phyloP scores from a whole-genome alignment of 2,329 filamentous ascomycete species.

The Cryphonectria parasitica region DNA sequence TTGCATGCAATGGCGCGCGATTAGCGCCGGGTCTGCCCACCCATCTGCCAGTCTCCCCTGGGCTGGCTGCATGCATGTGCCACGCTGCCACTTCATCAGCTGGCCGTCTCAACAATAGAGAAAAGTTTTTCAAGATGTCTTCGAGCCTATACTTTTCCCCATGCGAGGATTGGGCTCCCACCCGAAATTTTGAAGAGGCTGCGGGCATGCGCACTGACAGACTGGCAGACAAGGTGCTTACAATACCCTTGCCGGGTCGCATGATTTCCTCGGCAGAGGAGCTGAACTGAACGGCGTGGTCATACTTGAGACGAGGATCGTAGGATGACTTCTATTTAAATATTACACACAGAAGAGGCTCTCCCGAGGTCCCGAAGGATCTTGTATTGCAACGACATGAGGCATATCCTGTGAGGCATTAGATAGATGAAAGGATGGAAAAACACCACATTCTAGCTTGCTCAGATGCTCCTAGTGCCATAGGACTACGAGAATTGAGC shows the following conservation, averaged over 20 bases:
- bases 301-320: slow-evolving; percentile 13
- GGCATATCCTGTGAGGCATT: background rate
- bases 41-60: background rate
- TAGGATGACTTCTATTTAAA: slow-evolving; percentile 24
- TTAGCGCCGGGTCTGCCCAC: slow-evolving; percentile 14
- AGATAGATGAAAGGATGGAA: background rate
- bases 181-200: background rate
- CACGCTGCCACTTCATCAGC: slow-evolving; percentile 2
- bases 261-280: background rate
- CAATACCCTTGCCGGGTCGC: slow-evolving; percentile 1
- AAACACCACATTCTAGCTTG: background rate
- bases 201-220: background rate
- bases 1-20: slow-evolving; percentile 9
- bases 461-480: background rate
- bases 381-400: background rate
- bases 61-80: slow-evolving; percentile 7
- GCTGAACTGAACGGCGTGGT: background rate
- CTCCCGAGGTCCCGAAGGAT: slow-evolving; percentile 13
- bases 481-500: background rate
- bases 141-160: background rate
- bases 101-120: background rate
- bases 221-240: slow-evolving; percentile 13
- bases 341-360: slow-evolving; percentile 13
- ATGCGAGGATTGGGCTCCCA: background rate
- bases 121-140: background rate